phyloP scores from a whole-genome alignment of 2,329 filamentous ascomycete genomes.

The Fusarium solani-melongenae region DNA sequence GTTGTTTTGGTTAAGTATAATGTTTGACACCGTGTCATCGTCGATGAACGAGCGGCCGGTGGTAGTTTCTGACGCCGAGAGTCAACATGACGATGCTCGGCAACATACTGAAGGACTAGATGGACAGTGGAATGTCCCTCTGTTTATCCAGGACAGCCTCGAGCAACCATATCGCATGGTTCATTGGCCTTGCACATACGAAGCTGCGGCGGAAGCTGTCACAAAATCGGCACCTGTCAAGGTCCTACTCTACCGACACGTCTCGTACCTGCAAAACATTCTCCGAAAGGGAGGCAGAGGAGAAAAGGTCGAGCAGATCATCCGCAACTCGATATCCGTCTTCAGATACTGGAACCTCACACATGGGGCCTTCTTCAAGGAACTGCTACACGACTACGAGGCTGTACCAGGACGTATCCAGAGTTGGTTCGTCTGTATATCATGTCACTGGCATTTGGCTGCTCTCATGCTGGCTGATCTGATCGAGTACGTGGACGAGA shows the following conservation, averaged over 20 bases:
- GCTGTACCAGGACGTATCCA: constrained; percentile 63
- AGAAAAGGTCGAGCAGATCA: constrained; percentile 57
- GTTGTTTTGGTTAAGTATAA: constrained; percentile 68
- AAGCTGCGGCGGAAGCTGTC: constrained; percentile 59
- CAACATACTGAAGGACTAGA: constrained; percentile 20
- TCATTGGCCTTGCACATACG: constrained; percentile 65
- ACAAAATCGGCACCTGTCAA: constrained; percentile 67
- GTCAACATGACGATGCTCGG: constrained; percentile 46
- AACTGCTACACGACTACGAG: constrained; percentile 60
- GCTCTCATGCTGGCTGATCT: constrained; percentile 65
- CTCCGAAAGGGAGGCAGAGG: constrained; percentile 52
- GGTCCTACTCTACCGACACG: constrained; percentile 65
- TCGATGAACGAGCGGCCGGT: constrained; percentile 58
- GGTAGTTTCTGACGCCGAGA: constrained; percentile 53
- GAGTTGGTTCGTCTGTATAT: constrained; percentile 68
- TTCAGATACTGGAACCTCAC: constrained; percentile 65
- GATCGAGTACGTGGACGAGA: constrained; percentile 60
- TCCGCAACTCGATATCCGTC: constrained; percentile 58
- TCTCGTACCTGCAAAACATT: constrained; percentile 62
- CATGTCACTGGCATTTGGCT: constrained; percentile 68
- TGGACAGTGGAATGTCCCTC: constrained; percentile 37
- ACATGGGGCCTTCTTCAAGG: constrained; percentile 62
- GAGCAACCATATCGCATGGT: constrained; percentile 28
- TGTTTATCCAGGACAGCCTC: constrained; percentile 42
- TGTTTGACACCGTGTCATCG: constrained; percentile 68